Conservation (phyloP, 495 filamentous ascomycete species). For the Haplographium delicatum region DNA sequence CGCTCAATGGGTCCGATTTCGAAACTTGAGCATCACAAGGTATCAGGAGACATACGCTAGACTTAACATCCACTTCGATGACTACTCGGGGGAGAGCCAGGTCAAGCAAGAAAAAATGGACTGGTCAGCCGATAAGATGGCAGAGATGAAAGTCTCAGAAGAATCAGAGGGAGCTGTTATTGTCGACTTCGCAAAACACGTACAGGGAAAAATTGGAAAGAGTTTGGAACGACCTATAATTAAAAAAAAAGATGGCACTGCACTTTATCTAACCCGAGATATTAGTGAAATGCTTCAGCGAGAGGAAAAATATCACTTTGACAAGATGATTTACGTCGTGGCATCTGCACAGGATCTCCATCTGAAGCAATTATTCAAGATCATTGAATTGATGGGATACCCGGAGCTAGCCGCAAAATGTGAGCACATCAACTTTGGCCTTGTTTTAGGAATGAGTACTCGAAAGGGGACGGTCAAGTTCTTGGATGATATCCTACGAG, state of each 20-base stretch:
- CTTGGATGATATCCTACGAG: constrained; percentile 56
- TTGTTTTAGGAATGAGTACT: constrained; percentile 59
- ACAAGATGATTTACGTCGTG: constrained; percentile 67
- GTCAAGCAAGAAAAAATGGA: constrained; percentile 81
- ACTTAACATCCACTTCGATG: constrained; percentile 88
- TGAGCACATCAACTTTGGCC: constrained; percentile 59
- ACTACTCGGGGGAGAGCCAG: constrained; percentile 93
- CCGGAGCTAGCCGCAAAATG: constrained; percentile 51
- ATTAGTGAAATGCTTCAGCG: constrained; percentile 57
- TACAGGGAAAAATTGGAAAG: constrained; percentile 52
- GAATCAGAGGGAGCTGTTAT: constrained; percentile 85
- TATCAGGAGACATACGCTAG: constrained; percentile 80
- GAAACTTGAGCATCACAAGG: constrained; percentile 80
- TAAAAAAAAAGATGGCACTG: constrained; percentile 56
- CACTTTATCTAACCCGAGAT: constrained; percentile 61
- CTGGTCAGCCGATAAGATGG: constrained; percentile 55
- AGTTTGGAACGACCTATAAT: constrained; percentile 52
- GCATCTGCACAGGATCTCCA: constrained; percentile 57
- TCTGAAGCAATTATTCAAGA: constrained; percentile 60
- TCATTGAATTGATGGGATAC: constrained; percentile 53
- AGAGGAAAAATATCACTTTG: constrained; percentile 57
- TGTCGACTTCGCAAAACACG: constrained; percentile 78
- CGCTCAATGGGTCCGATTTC: constrained; percentile 79
- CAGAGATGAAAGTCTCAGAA: constrained; percentile 67
- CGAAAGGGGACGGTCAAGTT: constrained; percentile 53